Evolutionary conservation across 2,329 filamentous ascomycete species (phyloP).

Genomic region (Achaetomium macrosporum): DNA sequence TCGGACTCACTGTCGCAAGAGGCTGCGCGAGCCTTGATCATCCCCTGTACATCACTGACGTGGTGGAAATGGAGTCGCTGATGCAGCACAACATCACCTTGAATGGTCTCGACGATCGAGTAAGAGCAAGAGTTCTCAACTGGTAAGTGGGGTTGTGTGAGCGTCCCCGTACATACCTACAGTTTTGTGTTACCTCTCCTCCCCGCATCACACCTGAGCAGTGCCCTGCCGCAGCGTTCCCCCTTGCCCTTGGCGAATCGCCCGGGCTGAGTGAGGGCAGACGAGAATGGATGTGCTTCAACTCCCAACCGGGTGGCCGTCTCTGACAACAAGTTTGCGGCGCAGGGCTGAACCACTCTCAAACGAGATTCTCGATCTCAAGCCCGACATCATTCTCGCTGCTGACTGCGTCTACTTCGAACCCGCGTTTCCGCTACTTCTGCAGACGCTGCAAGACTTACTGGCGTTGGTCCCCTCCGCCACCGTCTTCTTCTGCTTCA

Average conservation of each 20-base stretch:
- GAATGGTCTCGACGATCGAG: conserved; percentile 61
- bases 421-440: conserved; percentile 82
- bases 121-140: conserved; percentile 67
- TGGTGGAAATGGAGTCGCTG: conserved; percentile 74
- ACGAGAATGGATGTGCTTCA: background rate
- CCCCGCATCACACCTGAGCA: background rate
- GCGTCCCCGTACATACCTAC: background rate
- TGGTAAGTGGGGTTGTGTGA: conserved; percentile 51
- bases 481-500: conserved; percentile 81
- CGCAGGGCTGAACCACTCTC: conserved; percentile 57
- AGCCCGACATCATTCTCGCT: conserved; percentile 79
- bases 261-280: background rate
- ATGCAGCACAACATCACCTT: conserved; percentile 85
- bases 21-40: conserved; percentile 45
- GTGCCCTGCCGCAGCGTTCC: too few species aligned
- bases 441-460: conserved; percentile 70
- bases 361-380: conserved; percentile 44
- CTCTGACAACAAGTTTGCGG: conserved; percentile 17
- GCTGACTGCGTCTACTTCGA: conserved; percentile 98
- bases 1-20: conserved; percentile 59
- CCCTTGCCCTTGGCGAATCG: too few species aligned
- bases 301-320: conserved; percentile 6
- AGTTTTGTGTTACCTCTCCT: background rate
- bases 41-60: conserved; percentile 78
- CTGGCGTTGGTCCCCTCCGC: conserved; percentile 64